Evolutionary conservation across 2,329 filamentous ascomycete genomes (phyloP), one percentile per base, ranked within the genome.

Genomic region (Aspergillus chevalieri): DNA sequence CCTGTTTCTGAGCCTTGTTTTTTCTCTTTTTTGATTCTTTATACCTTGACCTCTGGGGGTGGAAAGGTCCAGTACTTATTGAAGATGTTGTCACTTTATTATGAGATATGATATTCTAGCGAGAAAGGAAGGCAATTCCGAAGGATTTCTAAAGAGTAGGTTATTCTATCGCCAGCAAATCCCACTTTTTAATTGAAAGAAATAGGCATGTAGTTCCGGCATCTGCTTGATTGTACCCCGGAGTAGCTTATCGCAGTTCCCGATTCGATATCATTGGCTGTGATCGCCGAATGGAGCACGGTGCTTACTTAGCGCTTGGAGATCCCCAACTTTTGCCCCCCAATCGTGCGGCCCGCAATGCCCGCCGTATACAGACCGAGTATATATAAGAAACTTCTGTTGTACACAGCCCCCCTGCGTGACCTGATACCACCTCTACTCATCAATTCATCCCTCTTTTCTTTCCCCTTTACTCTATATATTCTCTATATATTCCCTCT

Each of bases 101-200:
- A 48, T 34, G 47, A 49, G 47, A 49, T 9, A 49, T 49, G 47
- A 49, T 17, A 47, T 15, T 12, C 14, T 26, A 44, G 17, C 44
- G 4, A 46, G 30, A 19, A n/a, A 21, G 43, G 24, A 21, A 24
- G 21, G 21, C 26, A 7, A n/a, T 28, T 15, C 28, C 41, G 22
- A 30, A 17, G 42, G 30, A 14, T 17, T 24, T 43, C 19, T 43
- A 44, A 21, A 43, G n/a, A 5, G 30, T 22, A 22, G 21, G 6
- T 4, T 30, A 30, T 5, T 12, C 26, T 30, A 30, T 30, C 4
- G 2, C 10, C 9, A 12, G 26, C 9, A 12, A 30, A 30, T 30
- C 10, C 26, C 9, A 12, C 10, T 30, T 30, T 12, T 30, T 12
- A 4, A 9, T 30, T 30, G 9, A 30, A 30, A 36, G 34, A 36